Base-by-base conservation (phyloP, 116 monocot genomes). In the Dioscorea cayenensis region DNA sequence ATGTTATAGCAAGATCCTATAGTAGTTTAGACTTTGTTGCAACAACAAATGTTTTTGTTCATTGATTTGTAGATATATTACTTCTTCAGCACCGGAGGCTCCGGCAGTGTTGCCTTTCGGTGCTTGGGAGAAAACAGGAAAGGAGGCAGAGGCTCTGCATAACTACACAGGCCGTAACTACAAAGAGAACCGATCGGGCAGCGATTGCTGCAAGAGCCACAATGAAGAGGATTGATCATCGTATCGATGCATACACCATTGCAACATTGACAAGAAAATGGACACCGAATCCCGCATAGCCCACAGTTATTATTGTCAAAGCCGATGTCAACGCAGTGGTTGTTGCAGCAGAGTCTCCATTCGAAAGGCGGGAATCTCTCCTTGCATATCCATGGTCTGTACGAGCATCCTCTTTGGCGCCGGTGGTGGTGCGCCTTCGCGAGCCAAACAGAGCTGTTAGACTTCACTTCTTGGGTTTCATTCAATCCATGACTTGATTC, bases 231-330 rank as follows among this genome's bases (percentile, higher is more conserved):
- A 36, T 76, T 67, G 22, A 76, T 14, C 50, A 66, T 67, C 17
- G 36, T 38, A 66, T 74, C 20, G 29, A 60, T 23, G 50, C 78
- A 82, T 52, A 48, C 19, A n/a, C 74, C 71, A 1, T n/a, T 23
- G 77, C 77, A 77, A 60, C 77, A 82, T 4, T 69, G 35, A 68
- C 72, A 74, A 27, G 51, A 21, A 23, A 64, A 69, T 14, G 77
- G 77, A 59, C 82, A 82, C 49, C 69, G 74, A 12, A 70, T 32
- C 18, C 71, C 59, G 49, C 82, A 82, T 18, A 78, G n/a, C 13
- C 77, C 82, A 60, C 82, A 82, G 65, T 82, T 82, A 74, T 75
- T 73, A 7, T 8, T 58, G 58, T 82, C 82, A 8, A 23, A 61
- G 16, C 35, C 65, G 5, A 74, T 74, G 66, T 82, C 49, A 22